A percentile compares a stretch with the other conserved stretches of the same genome.
These are phyloP conservation scores for Arabis hirsuta DNA, from an alignment of 345 rosid genomes.

Conservation along the genomic window DNA sequence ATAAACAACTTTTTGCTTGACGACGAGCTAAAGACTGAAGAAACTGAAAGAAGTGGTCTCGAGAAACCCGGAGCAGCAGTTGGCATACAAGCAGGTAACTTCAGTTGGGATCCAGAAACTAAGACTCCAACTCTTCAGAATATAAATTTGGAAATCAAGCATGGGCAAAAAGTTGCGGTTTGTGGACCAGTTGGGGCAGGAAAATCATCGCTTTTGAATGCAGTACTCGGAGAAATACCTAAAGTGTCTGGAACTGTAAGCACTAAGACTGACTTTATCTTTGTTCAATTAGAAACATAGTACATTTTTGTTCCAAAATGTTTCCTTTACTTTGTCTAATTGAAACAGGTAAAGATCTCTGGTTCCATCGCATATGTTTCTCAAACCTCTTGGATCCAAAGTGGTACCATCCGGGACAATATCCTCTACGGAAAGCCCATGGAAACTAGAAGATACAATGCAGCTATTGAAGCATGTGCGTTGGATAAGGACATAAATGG, in stretches of 20 bases:
- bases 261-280: constrained; percentile 25
- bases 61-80: constrained; percentile 45
- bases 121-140: constrained; percentile 47
- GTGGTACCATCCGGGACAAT: constrained; percentile 77
- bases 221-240: constrained; percentile 72
- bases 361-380: constrained; percentile 77
- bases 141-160: constrained; percentile 52
- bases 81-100: constrained; percentile 56
- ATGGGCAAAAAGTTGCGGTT: constrained; percentile 69
- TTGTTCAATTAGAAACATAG: not conserved
- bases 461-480: constrained; percentile 64
- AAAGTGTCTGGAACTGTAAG: constrained; percentile 73
- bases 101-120: constrained; percentile 72
- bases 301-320: not conserved
- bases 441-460: constrained; percentile 59
- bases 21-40: constrained; percentile 57
- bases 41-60: constrained; percentile 34
- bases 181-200: constrained; percentile 88
- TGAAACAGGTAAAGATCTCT: constrained; percentile 53
- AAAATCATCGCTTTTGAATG: constrained; percentile 70
- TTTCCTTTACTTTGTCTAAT: constrained; percentile 16
- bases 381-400: constrained; percentile 85
- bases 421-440: constrained; percentile 67
- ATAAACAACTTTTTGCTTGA: constrained; percentile 64
- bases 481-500: constrained; percentile 68